A percentile compares a stretch with the other conserved stretches of the same genome.
Conservation (phyloP, 2,329 filamentous ascomycete genomes). For the Fusarium pininemorale region DNA sequence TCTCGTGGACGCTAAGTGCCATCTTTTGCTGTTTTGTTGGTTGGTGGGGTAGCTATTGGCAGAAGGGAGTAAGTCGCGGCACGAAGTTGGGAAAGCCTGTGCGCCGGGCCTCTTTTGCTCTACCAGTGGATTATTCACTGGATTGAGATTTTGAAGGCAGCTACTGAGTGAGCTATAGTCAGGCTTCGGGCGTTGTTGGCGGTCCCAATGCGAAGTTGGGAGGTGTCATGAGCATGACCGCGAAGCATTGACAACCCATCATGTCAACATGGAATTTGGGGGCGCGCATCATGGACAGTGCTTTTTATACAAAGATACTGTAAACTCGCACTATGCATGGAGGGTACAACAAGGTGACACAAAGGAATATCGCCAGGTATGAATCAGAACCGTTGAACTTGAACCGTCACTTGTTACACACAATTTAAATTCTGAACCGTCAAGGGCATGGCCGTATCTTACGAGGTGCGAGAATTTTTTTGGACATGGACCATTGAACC, state of each 20-base stretch:
- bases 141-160: background rate
- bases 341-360: background rate
- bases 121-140: background rate
- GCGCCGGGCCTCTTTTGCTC: background rate
- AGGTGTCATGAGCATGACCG: slow-evolving; percentile 31
- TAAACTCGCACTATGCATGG: slow-evolving; percentile 3
- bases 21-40: slow-evolving; percentile 48
- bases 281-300: slow-evolving; percentile 8
- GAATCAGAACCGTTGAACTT: slow-evolving; percentile 5
- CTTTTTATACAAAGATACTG: accelerated
- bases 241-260: slow-evolving; percentile 13
- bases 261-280: slow-evolving; percentile 17
- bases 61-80: slow-evolving; percentile 3
- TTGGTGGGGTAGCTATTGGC: slow-evolving; percentile 27
- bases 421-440: background rate
- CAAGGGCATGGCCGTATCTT: background rate
- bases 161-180: background rate
- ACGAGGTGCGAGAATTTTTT: background rate
- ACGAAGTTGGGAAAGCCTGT: background rate
- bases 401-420: slow-evolving; percentile 10
- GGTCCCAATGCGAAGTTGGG: background rate
- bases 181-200: background rate
- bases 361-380: background rate
- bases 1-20: slow-evolving; percentile 65
- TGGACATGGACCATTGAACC: background rate